Evolutionary conservation across 1,284 basidiomycete species (phyloP), one percentile per base, ranked within the genome.

Genomic region (Rhodofomes roseus): DNA sequence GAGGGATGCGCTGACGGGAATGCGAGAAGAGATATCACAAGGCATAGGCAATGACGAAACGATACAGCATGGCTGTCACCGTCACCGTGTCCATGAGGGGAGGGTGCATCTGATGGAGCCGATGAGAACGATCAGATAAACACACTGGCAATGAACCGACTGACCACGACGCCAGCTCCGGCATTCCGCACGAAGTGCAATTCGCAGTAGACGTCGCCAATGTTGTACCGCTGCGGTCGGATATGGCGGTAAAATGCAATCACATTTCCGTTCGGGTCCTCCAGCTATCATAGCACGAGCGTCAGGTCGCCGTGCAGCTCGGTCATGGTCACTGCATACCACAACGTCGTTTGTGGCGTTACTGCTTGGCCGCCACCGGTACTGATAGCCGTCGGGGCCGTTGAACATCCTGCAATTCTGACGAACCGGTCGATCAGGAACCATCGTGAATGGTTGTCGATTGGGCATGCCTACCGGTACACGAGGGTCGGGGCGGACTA

Each of bases 71-170:
- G 56, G 85, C 84, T 39, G 90, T 90, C 63, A 93, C 84, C 39
- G 86, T 87, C 62, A 93, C 89, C 54, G 84, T 85, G 78, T 93
- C 90, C 90, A 93, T 93, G 74, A 92, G 85, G 62, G 91, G 90
- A 58, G 90, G 90, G 70, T 92, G 90, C 78, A 85, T 89, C 90
- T 92, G 70, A 56, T 63, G 64, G 60, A 60, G 44, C n/a, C 60
- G 44, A 63, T 48, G 59, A 65, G 44, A 57, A 57, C 31, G 55
- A 63, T 64, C 63, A 65, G 67, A 60, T 63, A 62, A 55, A 31
- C 54, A 44, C 31, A 52, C 57, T 29, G 56, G 48, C 46, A 53
- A 55, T 46, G 55, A 55, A 57, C 57, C 20, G 50, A 73, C 87
- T 76, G 74, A 92, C 90, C 75, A 92, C 88, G 60, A 90, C 89